These are phyloP conservation scores for Glarea lozoyensis DNA, from an alignment of 495 filamentous ascomycete species.

Conservation along the genomic window DNA sequence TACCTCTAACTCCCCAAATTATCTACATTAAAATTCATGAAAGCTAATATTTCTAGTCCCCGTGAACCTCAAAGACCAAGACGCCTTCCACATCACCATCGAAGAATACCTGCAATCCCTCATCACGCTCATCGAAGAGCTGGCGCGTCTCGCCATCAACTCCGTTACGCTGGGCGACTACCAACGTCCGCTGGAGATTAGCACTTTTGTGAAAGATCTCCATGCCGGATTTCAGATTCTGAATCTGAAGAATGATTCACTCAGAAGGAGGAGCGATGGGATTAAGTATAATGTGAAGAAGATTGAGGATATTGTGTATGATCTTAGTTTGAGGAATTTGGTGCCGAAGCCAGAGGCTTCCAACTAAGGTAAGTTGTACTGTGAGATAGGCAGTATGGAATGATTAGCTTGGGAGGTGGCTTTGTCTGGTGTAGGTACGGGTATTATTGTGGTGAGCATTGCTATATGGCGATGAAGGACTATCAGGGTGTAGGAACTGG, in stretches of 20 bases:
- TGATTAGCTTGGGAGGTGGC: too few relatives aligned
- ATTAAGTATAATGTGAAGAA: slow-evolving; percentile 98
- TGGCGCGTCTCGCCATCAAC: slow-evolving; percentile 81
- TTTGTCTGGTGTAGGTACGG: too few relatives aligned
- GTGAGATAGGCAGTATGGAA: too few relatives aligned
- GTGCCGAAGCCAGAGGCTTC: too few relatives aligned
- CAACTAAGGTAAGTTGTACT: too few relatives aligned
- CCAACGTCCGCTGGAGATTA: slow-evolving; percentile 71
- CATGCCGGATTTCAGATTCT: slow-evolving; percentile 93
- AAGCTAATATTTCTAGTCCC: slow-evolving; percentile 53
- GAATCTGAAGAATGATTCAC: slow-evolving; percentile 90
- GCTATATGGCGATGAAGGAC: too few relatives aligned
- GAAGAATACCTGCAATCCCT: slow-evolving; percentile 92
- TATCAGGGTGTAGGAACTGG: too few relatives aligned
- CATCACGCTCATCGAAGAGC: slow-evolving; percentile 80
- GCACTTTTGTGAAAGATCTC: slow-evolving; percentile 87
- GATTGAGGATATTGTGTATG: slow-evolving; percentile 96
- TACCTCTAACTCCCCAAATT: slow-evolving; percentile 24
- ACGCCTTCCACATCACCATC: slow-evolving; percentile 89
- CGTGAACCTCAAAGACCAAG: slow-evolving; percentile 81
- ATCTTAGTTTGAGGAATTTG: slow-evolving; percentile 78
- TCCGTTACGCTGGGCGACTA: slow-evolving; percentile 90
- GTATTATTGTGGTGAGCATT: too few relatives aligned
- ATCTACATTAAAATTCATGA: neutral
- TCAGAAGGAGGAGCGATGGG: slow-evolving; percentile 80